These are phyloP conservation scores for Hippophae tibetana DNA, from an alignment of 306 rosid genomes.

Conservation along the genomic window DNA sequence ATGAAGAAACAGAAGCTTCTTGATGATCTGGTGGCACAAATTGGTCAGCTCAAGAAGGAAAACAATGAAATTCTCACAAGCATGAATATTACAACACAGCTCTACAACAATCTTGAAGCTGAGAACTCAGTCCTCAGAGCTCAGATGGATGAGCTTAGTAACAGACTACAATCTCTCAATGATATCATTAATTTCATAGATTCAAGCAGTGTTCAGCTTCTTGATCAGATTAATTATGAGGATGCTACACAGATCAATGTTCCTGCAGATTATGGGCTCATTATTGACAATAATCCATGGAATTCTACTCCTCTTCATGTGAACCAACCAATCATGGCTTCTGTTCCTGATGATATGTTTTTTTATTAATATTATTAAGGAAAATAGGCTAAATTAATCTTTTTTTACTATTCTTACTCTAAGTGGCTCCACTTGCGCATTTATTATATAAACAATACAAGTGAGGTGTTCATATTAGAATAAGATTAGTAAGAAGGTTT, in stretches of 20 bases:
- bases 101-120: conserved; percentile 39
- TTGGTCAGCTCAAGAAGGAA: conserved; percentile 37
- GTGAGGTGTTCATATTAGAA: no score
- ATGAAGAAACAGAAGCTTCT: conserved; percentile 63
- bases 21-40: conserved; percentile 40
- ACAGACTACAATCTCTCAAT: conserved; percentile 55
- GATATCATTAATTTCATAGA: conserved; percentile 43
- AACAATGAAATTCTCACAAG: conserved; percentile 39
- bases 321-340: conserved; percentile 40
- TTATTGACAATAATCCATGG: conserved; percentile 20
- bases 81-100: conserved; percentile 38
- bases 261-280: conserved; percentile 18
- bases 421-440: no score
- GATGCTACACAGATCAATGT: conserved; percentile 21
- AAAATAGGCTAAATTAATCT: no score
- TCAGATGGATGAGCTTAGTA: conserved; percentile 63
- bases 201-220: conserved; percentile 24
- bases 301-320: conserved; percentile 6
- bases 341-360: conserved; percentile 24
- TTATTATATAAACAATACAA: no score
- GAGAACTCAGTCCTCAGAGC: conserved; percentile 67
- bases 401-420: no score
- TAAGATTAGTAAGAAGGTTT: no score
- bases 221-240: neutral
- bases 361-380: conserved; percentile 19